Conservation (phyloP, 352 stramenopile species). For the Phytophthora foliorum region DNA sequence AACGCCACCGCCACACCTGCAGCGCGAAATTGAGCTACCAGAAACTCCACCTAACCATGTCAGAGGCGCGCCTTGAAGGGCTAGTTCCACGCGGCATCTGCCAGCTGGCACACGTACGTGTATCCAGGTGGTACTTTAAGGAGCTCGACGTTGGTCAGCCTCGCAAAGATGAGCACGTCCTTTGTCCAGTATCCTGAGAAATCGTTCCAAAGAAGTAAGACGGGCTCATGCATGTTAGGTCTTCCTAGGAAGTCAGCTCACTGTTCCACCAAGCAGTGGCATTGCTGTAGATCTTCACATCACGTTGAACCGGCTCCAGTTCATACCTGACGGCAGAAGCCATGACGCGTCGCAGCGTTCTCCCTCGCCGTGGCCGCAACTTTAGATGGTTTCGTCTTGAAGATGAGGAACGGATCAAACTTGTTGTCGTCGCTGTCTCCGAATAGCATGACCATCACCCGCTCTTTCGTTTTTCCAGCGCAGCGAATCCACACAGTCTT, state of each 20-base stretch:
- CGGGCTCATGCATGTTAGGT: constrained; percentile 6
- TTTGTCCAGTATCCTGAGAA: constrained; percentile 14
- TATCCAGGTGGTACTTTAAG: constrained; percentile 6
- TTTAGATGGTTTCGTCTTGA: constrained; percentile 32
- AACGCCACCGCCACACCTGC: background rate
- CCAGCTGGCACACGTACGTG: constrained; percentile 5
- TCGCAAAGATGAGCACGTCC: constrained; percentile 5
- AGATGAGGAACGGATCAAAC: constrained; percentile 33
- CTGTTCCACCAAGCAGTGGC: constrained; percentile 42
- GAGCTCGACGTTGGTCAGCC: constrained; percentile 10
- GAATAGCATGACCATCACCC: constrained; percentile 35
- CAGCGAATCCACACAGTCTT: constrained; percentile 39
- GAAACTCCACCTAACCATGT: background rate
- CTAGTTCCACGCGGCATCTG: constrained; percentile 4
- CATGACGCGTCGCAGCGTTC: constrained; percentile 19
- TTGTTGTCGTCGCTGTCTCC: constrained; percentile 35
- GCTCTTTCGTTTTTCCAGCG: constrained; percentile 35
- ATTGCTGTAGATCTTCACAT: constrained; percentile 38
- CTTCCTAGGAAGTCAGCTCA: constrained; percentile 27
- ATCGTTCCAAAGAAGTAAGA: constrained; percentile 9
- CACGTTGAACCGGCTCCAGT: constrained; percentile 23
- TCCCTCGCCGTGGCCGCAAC: background rate
- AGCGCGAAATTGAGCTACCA: background rate
- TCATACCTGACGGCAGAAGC: constrained; percentile 26
- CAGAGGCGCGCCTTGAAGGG: constrained; percentile 8